These are phyloP conservation scores for Cladophialophora bantiana DNA, from an alignment of 2,329 filamentous ascomycete genomes.

Conservation along the genomic window DNA sequence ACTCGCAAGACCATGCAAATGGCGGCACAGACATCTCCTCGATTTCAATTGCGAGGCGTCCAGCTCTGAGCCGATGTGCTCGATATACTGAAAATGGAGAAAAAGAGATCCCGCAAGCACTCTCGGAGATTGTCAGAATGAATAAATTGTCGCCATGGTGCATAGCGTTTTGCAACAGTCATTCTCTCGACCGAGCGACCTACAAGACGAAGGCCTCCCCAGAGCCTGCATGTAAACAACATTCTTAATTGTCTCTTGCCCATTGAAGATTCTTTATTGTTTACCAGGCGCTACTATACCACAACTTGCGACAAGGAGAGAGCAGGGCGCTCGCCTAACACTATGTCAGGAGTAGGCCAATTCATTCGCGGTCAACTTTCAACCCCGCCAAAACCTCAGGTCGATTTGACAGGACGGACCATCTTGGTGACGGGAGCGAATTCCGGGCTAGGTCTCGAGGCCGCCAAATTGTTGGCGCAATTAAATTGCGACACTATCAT, in stretches of 20 bases:
- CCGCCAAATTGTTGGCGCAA: conserved; percentile 52
- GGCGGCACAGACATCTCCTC: neutral
- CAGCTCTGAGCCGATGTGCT: neutral
- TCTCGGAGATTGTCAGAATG: neutral
- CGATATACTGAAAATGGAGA: neutral
- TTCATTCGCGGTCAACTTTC: conserved; percentile 33
- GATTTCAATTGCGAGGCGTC: neutral
- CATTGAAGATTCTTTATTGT: neutral
- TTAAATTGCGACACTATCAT: conserved; percentile 54
- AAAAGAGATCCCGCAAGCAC: neutral
- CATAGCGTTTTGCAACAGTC: neutral
- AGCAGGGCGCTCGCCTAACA: neutral
- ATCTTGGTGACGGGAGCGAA: conserved; percentile 57
- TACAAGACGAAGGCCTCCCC: neutral
- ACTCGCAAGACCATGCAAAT: neutral
- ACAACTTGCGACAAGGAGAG: neutral
- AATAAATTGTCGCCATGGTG: neutral
- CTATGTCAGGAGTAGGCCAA: conserved; percentile 22
- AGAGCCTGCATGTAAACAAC: neutral
- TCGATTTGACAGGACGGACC: conserved; percentile 46
- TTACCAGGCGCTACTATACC: neutral
- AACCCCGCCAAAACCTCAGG: conserved; percentile 30
- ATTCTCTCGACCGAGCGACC: neutral
- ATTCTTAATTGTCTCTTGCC: neutral
- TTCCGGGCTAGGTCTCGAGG: conserved; percentile 54